These are phyloP conservation scores for Alternaria metachromatica DNA, from an alignment of 2,329 filamentous ascomycete species.

Conservation along the genomic window DNA sequence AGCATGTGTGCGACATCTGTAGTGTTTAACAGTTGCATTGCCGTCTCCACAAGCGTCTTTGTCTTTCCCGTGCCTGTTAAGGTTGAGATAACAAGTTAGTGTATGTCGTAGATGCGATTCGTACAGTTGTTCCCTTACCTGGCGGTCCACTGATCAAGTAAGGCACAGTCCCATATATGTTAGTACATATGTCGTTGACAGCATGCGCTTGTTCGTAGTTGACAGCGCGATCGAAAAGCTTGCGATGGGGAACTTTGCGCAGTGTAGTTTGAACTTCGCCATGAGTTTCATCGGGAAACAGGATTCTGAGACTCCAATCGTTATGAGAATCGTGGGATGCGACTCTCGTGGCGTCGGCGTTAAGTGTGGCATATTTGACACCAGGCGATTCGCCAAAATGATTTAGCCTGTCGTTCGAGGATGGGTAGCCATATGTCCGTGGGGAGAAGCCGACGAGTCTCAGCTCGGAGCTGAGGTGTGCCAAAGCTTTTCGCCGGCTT, in stretches of 20 bases:
- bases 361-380: not conserved
- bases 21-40: slow-evolving; percentile 42
- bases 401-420: not conserved
- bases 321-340: not conserved
- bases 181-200: slow-evolving; percentile 50
- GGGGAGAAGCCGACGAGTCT: not conserved
- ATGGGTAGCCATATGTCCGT: not conserved
- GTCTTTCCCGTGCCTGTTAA: slow-evolving; percentile 58
- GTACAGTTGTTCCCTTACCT: slow-evolving; percentile 57
- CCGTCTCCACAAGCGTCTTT: slow-evolving; percentile 57
- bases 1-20: slow-evolving; percentile 45
- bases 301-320: slow-evolving; percentile 49
- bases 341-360: not conserved
- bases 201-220: slow-evolving; percentile 59
- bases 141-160: slow-evolving; percentile 59
- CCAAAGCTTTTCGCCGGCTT: slow-evolving; percentile 14
- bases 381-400: not conserved
- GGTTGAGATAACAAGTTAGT: not conserved
- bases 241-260: slow-evolving; percentile 41
- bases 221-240: slow-evolving; percentile 50
- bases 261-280: slow-evolving; percentile 50
- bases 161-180: slow-evolving; percentile 54
- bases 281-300: slow-evolving; percentile 52
- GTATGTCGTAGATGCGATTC: not conserved
- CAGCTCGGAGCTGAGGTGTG: slow-evolving; percentile 11